Conservation (phyloP, 2,329 filamentous ascomycete species). For the Botryotinia convoluta region DNA sequence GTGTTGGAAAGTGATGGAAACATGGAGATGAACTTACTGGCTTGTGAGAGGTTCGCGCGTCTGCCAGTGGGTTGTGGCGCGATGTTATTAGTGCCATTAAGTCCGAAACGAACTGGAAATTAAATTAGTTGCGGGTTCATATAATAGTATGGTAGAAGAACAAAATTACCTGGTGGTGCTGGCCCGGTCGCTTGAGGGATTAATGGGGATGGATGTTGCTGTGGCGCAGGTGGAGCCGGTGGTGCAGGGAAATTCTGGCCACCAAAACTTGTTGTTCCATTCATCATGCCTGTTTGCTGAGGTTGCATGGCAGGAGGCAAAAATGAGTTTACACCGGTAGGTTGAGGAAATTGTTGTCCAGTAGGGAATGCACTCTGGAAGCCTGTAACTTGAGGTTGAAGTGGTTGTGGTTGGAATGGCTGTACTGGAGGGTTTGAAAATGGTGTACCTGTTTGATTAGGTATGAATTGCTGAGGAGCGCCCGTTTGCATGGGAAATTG, state of each 20-base stretch:
- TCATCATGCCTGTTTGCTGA: constrained; percentile 54
- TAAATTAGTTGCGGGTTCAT: background rate
- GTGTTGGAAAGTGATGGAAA: constrained; percentile 17
- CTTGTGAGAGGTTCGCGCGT: constrained; percentile 87
- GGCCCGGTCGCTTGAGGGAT: constrained; percentile 81
- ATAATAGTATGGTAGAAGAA: background rate
- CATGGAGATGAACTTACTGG: constrained; percentile 67
- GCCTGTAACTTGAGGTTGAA: constrained; percentile 51
- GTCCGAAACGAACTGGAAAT: constrained; percentile 71
- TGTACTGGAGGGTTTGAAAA: constrained; percentile 56
- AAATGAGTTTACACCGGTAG: constrained; percentile 52
- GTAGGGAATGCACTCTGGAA: constrained; percentile 46
- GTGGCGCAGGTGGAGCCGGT: constrained; percentile 51
- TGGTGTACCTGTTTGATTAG: constrained; percentile 47
- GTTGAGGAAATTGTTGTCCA: constrained; percentile 39
- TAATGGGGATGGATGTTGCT: constrained; percentile 59
- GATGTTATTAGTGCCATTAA: constrained; percentile 71
- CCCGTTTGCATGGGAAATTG: constrained; percentile 33
- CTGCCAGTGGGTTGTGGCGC: constrained; percentile 83
- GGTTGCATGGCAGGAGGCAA: constrained; percentile 60
- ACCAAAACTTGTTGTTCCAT: constrained; percentile 51
- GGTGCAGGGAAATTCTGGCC: constrained; percentile 44
- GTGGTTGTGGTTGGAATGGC: constrained; percentile 53
- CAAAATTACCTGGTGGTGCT: constrained; percentile 58
- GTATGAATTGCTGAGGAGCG: constrained; percentile 39